Conservation (phyloP, 2,329 filamentous ascomycete species). For the Eurotiales sp. region DNA sequence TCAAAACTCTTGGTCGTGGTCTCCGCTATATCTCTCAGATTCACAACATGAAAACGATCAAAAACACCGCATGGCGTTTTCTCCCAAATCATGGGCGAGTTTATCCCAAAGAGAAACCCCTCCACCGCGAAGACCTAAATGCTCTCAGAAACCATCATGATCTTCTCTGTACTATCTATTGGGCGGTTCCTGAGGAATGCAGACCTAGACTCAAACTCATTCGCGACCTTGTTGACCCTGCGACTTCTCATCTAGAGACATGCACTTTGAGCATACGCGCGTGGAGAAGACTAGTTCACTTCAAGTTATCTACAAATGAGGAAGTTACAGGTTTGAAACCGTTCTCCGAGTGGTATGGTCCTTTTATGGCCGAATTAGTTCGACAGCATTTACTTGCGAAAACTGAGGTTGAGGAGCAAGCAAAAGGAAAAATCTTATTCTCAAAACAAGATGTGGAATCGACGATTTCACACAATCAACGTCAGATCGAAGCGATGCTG, state of each 20-base stretch:
- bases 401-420: conserved; percentile 56
- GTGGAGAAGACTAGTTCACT: conserved; percentile 56
- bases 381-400: conserved; percentile 55
- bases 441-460: conserved; percentile 47
- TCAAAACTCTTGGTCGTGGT: conserved; percentile 54
- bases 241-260: conserved; percentile 56
- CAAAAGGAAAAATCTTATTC: conserved; percentile 36
- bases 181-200: conserved; percentile 50
- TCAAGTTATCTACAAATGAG: conserved; percentile 54
- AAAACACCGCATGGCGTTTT: conserved; percentile 54
- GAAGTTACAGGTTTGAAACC: conserved; percentile 41
- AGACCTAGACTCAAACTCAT: conserved; percentile 53
- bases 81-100: conserved; percentile 59
- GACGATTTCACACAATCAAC: conserved; percentile 55
- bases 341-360: conserved; percentile 54
- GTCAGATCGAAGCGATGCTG: conserved; percentile 54
- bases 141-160: conserved; percentile 61
- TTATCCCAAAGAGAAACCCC: conserved; percentile 55
- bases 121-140: conserved; percentile 52
- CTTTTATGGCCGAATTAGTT: conserved; percentile 51
- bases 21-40: conserved; percentile 44
- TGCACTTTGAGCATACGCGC: conserved; percentile 56
- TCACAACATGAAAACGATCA: conserved; percentile 53
- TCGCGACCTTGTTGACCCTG: conserved; percentile 54
- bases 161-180: conserved; percentile 58